Evolutionary conservation across 345 rosid genomes (phyloP).

Genomic region (Turritis glabra): DNA sequence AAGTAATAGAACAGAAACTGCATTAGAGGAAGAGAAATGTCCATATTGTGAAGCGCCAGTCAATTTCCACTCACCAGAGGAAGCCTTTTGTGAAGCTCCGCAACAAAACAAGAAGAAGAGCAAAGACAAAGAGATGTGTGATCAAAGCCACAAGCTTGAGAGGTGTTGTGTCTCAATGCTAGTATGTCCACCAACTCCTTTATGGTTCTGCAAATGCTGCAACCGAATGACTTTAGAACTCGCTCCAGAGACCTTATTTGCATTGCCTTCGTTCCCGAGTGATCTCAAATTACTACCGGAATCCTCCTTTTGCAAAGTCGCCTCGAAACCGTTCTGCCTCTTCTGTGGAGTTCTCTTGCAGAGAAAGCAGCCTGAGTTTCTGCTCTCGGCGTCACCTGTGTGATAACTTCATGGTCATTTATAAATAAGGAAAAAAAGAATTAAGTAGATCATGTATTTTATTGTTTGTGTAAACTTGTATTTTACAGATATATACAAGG

Average conservation of each 20-base stretch:
- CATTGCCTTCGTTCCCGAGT: conserved; percentile 49
- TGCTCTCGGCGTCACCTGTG: conserved; percentile 65
- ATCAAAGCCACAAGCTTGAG: conserved; percentile 57
- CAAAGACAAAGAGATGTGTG: conserved; percentile 18
- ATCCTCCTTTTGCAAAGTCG: conserved; percentile 29
- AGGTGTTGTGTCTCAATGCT: conserved; percentile 80
- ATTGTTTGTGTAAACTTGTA: not conserved
- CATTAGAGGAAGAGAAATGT: conserved; percentile 64
- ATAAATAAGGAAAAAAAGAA: not conserved
- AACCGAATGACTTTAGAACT: conserved; percentile 52
- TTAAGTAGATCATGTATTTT: not conserved
- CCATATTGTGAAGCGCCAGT: conserved; percentile 62
- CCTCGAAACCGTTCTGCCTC: conserved; percentile 64
- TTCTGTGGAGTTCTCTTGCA: conserved; percentile 74
- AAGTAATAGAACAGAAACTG: conserved; percentile 35
- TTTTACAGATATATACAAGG: no score
- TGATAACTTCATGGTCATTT: conserved; percentile 4
- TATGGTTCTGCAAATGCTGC: conserved; percentile 91
- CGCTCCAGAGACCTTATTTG: conserved; percentile 56
- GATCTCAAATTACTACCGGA: conserved; percentile 41
- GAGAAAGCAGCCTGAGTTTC: conserved; percentile 68
- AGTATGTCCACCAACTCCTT: conserved; percentile 70
- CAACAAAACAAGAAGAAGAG: conserved; percentile 31
- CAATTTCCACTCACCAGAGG: conserved; percentile 68
- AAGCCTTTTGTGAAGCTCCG: conserved; percentile 50